Base-by-base conservation (phyloP, 139 green algal genomes). In the Auxenochlorella pyrenoidosa region DNA sequence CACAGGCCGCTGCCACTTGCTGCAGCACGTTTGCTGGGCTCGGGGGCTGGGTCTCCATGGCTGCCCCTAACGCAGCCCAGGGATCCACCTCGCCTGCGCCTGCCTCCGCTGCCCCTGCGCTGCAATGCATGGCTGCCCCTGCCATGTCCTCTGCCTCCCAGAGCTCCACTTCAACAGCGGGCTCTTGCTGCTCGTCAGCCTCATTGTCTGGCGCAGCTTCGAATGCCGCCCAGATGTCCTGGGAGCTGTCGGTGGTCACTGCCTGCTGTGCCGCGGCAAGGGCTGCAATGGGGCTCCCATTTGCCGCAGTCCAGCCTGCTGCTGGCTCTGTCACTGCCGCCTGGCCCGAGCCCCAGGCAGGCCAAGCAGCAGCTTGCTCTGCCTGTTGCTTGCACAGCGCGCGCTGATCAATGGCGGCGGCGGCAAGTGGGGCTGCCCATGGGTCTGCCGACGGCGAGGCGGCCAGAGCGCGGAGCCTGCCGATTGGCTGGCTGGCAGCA, bases 51-150 rank as follows among this genome's bases (percentile, higher is more conserved):
- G 34, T 32, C 18, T 72, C 78, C 22, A 3, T 34, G 2, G 44
- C 43, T 34, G 43, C 43, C 68, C 51, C 82, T 5, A 86, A 44
- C 0, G 82, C 82, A 40, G 82, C 66, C 82, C 82, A 86, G 65
- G 82, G 82, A n/a, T 86, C 82, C 30, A 15, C 40, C 13, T 6
- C 79, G 16, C 24, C 38, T 28, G 79, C 59, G 26, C 34, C 58
- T 30, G 58, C 36, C 36, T 38, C 19, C 5, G 79, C 76, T 5
- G 76, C 76, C 10, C 47, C 43, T 30, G 5, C 47, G 36, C 59
- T 15, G 36, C 79, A 44, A 26, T 26, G n/a, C 32, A 10, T 3
- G 51, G 18, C 36, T 30, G 38, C 58, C 79, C 0, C 76, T 32
- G 3, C 16, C 36, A 13, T 3, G 4, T 68, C 77, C 21, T 58